Percentiles rank a stretch among this genome's conserved stretches.
Conservation (phyloP, 140 eudicot species). For the Stevia rebaudiana region DNA sequence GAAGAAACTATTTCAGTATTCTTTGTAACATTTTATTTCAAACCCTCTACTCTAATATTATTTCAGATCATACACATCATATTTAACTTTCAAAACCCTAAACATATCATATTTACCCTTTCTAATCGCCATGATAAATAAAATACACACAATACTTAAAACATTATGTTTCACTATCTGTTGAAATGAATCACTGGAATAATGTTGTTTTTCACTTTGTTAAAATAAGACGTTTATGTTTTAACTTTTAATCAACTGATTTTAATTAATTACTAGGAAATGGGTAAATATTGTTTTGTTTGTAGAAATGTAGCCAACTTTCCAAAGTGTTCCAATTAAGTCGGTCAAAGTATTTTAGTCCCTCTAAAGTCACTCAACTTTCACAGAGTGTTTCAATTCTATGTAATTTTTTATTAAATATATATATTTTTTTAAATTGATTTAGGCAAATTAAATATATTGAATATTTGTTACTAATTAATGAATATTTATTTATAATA, state of each 20-base stretch:
- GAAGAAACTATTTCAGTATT: conserved; percentile 1
- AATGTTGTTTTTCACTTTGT: neutral
- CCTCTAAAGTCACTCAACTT: too few relatives aligned
- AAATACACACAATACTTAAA: neutral
- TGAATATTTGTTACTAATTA: too few relatives aligned
- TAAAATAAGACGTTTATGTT: neutral
- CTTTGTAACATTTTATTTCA: conserved; percentile 4
- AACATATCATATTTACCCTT: neutral
- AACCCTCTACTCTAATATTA: neutral
- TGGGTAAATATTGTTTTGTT: neutral
- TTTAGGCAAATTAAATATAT: too few relatives aligned
- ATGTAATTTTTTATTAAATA: too few relatives aligned
- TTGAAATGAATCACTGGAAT: neutral
- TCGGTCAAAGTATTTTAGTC: too few relatives aligned
- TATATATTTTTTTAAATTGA: too few relatives aligned
- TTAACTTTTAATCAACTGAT: neutral
- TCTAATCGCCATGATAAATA: neutral
- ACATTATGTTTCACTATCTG: neutral
- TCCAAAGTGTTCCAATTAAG: too few relatives aligned
- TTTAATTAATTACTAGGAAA: neutral
- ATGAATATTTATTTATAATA: too few relatives aligned
- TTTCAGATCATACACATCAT: neutral
- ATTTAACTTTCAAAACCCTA: neutral
- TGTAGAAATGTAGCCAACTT: too few relatives aligned
- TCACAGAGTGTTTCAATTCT: too few relatives aligned